Evolutionary conservation across 768 basidiomycete species (phyloP).

Genomic region (Phylloporus sp.): DNA sequence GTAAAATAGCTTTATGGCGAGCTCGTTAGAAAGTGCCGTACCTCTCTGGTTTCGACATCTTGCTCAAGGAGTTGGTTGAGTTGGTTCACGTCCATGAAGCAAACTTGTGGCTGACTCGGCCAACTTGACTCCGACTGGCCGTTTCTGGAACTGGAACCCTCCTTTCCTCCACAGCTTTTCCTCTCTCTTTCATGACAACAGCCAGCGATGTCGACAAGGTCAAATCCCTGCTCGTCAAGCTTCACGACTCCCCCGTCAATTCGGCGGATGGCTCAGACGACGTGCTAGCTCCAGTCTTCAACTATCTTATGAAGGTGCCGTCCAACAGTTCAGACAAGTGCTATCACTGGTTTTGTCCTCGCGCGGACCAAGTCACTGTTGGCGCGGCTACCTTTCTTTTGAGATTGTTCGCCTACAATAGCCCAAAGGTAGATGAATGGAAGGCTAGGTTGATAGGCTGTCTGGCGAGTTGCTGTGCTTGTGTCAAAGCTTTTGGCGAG

Average conservation of each 20-base stretch:
- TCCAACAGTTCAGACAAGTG: constrained; percentile 33
- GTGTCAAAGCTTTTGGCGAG: constrained; percentile 61
- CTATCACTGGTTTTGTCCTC: constrained; percentile 79
- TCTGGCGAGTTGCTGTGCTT: constrained; percentile 59
- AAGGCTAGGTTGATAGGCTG: constrained; percentile 50
- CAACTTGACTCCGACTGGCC: constrained; percentile 6
- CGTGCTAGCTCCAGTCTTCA: constrained; percentile 46
- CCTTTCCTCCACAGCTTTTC: not conserved
- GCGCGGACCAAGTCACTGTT: constrained; percentile 48
- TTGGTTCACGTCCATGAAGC: constrained; percentile 49
- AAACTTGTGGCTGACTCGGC: constrained; percentile 10
- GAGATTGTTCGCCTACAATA: constrained; percentile 74
- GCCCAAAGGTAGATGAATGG: constrained; percentile 58
- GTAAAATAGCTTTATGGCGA: constrained; percentile 1
- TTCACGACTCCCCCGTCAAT: constrained; percentile 57
- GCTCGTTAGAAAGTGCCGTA: constrained; percentile 24
- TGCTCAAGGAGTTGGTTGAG: constrained; percentile 58
- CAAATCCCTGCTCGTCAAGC: constrained; percentile 43
- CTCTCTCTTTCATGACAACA: constrained; percentile 21
- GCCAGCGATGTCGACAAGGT: constrained; percentile 34
- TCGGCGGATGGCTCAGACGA: constrained; percentile 44
- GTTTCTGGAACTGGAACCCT: constrained; percentile 11
- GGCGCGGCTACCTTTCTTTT: constrained; percentile 78
- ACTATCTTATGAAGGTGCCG: constrained; percentile 47
- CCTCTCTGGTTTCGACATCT: constrained; percentile 64